These are phyloP conservation scores for Plasmodium gallinaceum DNA, from an alignment of 169 alveolate species.

Conservation along the genomic window DNA sequence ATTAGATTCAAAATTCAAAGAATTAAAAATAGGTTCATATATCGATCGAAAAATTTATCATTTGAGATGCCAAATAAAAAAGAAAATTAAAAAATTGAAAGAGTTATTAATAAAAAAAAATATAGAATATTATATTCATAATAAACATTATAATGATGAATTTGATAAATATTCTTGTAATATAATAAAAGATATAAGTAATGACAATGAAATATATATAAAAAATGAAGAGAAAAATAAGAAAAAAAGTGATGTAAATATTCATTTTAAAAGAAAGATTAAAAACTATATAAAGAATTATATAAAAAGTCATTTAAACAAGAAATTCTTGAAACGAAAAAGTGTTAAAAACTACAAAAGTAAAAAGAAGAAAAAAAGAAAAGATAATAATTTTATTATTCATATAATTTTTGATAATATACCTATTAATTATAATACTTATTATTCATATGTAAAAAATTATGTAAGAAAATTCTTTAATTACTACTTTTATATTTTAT, in stretches of 20 bases:
- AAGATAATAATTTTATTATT: neutral
- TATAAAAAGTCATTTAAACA: constrained; percentile 14
- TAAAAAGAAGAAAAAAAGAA: constrained; percentile 3
- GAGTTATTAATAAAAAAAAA: constrained; percentile 21
- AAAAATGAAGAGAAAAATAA: neutral
- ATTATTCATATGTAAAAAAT: constrained; percentile 14
- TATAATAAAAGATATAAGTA: neutral
- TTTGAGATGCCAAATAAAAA: constrained; percentile 19
- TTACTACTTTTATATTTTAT: constrained; percentile 15
- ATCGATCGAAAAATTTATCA: constrained; percentile 3
- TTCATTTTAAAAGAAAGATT: constrained; percentile 3
- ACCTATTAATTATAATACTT: neutral
- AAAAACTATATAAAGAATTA: constrained; percentile 5
- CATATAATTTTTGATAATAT: neutral
- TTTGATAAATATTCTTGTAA: constrained; percentile 2
- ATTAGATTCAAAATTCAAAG: neutral
- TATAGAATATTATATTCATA: neutral
- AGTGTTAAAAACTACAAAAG: neutral
- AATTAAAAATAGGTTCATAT: neutral
- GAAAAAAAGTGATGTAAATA: neutral
- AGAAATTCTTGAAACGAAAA: neutral
- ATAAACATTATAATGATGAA: neutral
- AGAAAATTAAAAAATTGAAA: constrained; percentile 16
- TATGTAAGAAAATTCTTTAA: constrained; percentile 10
- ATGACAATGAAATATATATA: neutral